A percentile compares a stretch with the other conserved stretches of the same genome.
Evolutionary conservation across 1,284 basidiomycete genomes (phyloP).

Genomic region (Microbotryomycetes sp.): DNA sequence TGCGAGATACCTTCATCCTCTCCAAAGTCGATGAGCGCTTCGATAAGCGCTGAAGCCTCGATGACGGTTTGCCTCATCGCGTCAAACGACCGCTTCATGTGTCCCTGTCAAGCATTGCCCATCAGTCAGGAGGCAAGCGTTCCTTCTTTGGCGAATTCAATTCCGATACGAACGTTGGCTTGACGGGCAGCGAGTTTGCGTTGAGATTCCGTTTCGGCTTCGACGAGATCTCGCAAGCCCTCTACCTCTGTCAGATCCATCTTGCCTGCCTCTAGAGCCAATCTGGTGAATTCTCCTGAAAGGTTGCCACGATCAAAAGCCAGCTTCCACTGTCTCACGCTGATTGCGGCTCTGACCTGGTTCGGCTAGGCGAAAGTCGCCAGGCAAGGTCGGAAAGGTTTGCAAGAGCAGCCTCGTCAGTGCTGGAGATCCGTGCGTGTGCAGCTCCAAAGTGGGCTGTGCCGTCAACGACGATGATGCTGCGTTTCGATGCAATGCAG

Average conservation of each 20-base stretch:
- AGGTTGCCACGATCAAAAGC: not conserved
- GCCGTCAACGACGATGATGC: constrained; percentile 57
- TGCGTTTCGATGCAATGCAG: not conserved
- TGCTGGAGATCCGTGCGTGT: constrained; percentile 78
- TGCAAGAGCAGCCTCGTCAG: constrained; percentile 60
- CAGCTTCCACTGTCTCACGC: not conserved
- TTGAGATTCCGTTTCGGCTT: constrained; percentile 76
- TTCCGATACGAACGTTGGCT: constrained; percentile 49
- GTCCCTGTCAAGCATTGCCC: constrained; percentile 52
- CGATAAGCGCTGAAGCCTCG: constrained; percentile 62
- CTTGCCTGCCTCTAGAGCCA: constrained; percentile 67
- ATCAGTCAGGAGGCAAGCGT: not conserved
- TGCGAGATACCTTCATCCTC: constrained; percentile 81
- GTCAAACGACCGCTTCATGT: constrained; percentile 54
- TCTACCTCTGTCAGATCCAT: constrained; percentile 78
- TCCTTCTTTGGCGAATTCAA: not conserved
- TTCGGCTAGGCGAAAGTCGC: constrained; percentile 60
- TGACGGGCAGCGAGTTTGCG: constrained; percentile 61
- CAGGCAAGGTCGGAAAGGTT: constrained; percentile 54
- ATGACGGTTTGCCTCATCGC: constrained; percentile 58
- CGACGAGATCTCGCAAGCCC: constrained; percentile 71
- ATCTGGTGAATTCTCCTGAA: constrained; percentile 72
- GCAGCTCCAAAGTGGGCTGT: constrained; percentile 73
- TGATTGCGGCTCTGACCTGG: constrained; percentile 29
- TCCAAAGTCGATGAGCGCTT: constrained; percentile 84